phyloP scores from a whole-genome alignment of 2,329 filamentous ascomycete genomes.

The Fusarium piperis region DNA sequence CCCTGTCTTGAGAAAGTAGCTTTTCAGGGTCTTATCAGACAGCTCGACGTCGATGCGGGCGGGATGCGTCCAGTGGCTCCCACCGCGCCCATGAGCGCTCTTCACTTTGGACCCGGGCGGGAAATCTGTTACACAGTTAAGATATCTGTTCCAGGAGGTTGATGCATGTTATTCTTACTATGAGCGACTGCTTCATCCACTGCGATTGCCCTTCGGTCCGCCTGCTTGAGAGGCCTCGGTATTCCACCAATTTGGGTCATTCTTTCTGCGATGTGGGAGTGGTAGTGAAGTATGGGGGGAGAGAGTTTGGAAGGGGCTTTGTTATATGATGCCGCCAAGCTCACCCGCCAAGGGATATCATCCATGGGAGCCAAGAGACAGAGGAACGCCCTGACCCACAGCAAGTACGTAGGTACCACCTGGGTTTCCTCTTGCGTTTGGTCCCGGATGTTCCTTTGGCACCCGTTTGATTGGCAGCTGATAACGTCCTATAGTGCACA shows the following conservation, averaged over 20 bases:
- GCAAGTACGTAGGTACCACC: too few relatives aligned
- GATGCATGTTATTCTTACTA: not conserved
- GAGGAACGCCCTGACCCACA: too few relatives aligned
- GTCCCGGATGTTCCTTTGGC: too few relatives aligned
- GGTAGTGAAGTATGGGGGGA: too few relatives aligned
- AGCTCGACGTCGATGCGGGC: not conserved
- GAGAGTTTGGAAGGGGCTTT: too few relatives aligned
- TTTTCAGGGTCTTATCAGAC: not conserved
- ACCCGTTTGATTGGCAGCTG: too few relatives aligned
- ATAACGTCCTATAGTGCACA: too few relatives aligned
- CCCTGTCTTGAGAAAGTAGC: not conserved
- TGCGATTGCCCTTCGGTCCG: not conserved
- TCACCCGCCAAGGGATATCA: too few relatives aligned
- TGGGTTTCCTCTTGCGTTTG: too few relatives aligned
- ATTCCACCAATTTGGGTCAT: not conserved
- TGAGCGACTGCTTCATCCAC: not conserved
- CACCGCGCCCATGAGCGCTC: not conserved
- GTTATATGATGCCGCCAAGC: too few relatives aligned
- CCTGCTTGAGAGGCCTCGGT: not conserved
- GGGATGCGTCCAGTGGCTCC: not conserved
- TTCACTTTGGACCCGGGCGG: not conserved
- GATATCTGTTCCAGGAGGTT: not conserved
- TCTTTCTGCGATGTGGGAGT: not conserved
- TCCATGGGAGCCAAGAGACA: too few relatives aligned
- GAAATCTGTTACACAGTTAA: not conserved